Base-by-base conservation (phyloP, 1,284 basidiomycete genomes). In the Cryptococcus wingfieldii region DNA sequence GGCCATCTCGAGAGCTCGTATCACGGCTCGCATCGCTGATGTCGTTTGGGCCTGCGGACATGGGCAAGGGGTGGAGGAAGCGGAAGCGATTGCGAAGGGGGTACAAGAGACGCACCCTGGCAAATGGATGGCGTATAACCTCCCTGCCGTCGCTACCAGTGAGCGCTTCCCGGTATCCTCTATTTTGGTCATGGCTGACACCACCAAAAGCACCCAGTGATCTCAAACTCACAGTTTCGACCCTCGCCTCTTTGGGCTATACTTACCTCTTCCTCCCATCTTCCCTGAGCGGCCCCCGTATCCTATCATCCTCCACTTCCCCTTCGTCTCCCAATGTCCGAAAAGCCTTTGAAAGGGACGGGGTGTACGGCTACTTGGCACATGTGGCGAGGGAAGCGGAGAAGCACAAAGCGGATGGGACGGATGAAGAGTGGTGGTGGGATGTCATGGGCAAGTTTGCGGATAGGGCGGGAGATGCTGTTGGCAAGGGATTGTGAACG, bases 21-120 rank as follows among this genome's bases (percentile, higher is more conserved):
- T 83, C 38, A 95, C 86, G 69, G 88, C 89, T 1, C 87, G 88
- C 18, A 87, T 89, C 66, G 84, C 88, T 7, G 90, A 93, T 73
- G 80, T 92, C 66, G 79, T 91, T 49, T 93, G 90, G 90, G 31
- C 60, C 2, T 60, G 58, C 39, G 44, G 53, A 3, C 51, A 53
- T 25, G 19, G 16, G 1, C 53, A 53, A 43, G 34, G 42, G 19
- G 25, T 38, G 7, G 51, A 51, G 25, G 41, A 27, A 14, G 54
- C 54, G 19, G 51, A 52, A 34, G 23, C 4, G 16, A 61, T 61
- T 44, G 56, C 62, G 1, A 25, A 38, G n/a, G 50, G 25, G 4
- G 52, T 64, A 10, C 52, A 51, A 27, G 41, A 45, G 27, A 53
- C 51, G 9, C 39, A 53, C 41, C 57, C 56, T 9, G 57, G 51